These are phyloP conservation scores for Phaffia tasmanica DNA, from an alignment of 768 basidiomycete genomes.

Conservation along the genomic window DNA sequence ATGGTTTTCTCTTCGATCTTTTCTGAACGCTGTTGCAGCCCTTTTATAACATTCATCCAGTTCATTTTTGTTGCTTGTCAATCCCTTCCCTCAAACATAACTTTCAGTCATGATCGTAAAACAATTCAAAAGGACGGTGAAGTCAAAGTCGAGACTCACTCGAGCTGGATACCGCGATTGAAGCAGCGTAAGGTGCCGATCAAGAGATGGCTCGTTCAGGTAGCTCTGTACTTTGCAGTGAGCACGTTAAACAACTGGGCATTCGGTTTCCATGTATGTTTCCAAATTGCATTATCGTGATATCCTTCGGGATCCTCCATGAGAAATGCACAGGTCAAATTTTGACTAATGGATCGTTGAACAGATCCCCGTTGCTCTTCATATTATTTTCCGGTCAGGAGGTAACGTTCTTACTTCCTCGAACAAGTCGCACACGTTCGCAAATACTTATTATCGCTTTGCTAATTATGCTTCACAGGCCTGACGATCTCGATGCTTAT, in stretches of 20 bases:
- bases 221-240: constrained; percentile 48
- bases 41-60: constrained; percentile 73
- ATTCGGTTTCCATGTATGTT: constrained; percentile 43
- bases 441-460: constrained; percentile 20
- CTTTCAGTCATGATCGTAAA: constrained; percentile 32
- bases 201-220: constrained; percentile 57
- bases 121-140: neutral
- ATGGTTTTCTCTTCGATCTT: constrained; percentile 36
- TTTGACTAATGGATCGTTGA: neutral
- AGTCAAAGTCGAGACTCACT: constrained; percentile 1
- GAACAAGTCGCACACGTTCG: constrained; percentile 20
- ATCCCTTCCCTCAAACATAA: constrained; percentile 54
- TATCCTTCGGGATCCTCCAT: neutral
- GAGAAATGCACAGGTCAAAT: neutral
- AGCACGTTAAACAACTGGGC: constrained; percentile 61
- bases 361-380: constrained; percentile 57
- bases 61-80: constrained; percentile 65
- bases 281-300: neutral
- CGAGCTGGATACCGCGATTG: constrained; percentile 40
- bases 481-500: constrained; percentile 67
- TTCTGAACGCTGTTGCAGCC: constrained; percentile 36
- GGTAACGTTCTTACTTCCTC: constrained; percentile 37
- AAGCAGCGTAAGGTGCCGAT: constrained; percentile 61
- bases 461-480: constrained; percentile 40
- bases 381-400: constrained; percentile 76